These are phyloP conservation scores for Mycosphaerella sp. DNA, from an alignment of 2,329 filamentous ascomycete genomes.

Conservation along the genomic window DNA sequence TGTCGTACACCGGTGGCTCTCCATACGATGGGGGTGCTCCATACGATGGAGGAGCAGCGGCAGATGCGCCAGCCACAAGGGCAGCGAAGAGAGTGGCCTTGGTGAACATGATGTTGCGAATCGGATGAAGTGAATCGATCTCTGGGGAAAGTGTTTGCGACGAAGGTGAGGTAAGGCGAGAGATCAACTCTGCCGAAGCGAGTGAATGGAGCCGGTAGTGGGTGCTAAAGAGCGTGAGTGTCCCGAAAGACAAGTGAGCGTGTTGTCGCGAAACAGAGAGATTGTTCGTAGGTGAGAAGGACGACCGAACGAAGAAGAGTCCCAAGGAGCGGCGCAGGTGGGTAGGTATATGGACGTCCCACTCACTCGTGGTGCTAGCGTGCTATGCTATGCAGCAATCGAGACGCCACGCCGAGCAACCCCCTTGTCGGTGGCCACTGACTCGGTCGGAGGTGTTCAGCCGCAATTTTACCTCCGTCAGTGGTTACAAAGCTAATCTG, in stretches of 20 bases:
- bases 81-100: slow-evolving; percentile 29
- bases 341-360: neutral
- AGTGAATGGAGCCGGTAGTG: slow-evolving; percentile 23
- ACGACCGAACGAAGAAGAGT: slow-evolving; percentile 3
- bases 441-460: slow-evolving; percentile 16
- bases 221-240: slow-evolving; percentile 30
- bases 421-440: slow-evolving; percentile 9
- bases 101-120: slow-evolving; percentile 23
- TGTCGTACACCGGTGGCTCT: slow-evolving; percentile 2
- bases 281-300: slow-evolving; percentile 14
- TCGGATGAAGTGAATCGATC: slow-evolving; percentile 14
- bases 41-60: slow-evolving; percentile 19
- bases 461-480: slow-evolving; percentile 15
- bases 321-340: neutral
- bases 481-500: slow-evolving; percentile 18
- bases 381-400: neutral
- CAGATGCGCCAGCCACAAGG: slow-evolving; percentile 26
- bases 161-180: slow-evolving; percentile 13
- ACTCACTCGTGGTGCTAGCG: no score
- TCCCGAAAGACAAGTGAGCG: slow-evolving; percentile 29
- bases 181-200: slow-evolving; percentile 27
- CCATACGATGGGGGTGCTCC: slow-evolving; percentile 10
- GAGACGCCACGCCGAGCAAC: slow-evolving; percentile 1
- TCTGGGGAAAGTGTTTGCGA: slow-evolving; percentile 11
- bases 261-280: slow-evolving; percentile 25